phyloP scores from a whole-genome alignment of 805 yeast species.

The Hanseniaspora lachancei region DNA sequence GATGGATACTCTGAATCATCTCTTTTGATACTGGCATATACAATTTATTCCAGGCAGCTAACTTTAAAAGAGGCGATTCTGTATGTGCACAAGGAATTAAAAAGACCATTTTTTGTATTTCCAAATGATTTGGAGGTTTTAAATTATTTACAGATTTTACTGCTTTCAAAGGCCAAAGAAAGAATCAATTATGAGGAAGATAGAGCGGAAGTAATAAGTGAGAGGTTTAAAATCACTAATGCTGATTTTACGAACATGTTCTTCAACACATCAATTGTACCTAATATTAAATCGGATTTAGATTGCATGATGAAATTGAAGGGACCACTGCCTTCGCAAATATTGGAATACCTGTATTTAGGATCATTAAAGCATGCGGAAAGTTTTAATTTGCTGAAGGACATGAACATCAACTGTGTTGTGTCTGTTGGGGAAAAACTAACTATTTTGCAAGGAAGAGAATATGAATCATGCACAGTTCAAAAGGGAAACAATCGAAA shows the following conservation, averaged over 20 bases:
- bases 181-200: slow-evolving; percentile 23
- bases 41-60: slow-evolving; percentile 55
- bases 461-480: not conserved
- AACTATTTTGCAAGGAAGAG: slow-evolving; percentile 18
- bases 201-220: not conserved
- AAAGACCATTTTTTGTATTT: slow-evolving; percentile 76
- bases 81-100: slow-evolving; percentile 45
- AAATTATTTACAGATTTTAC: slow-evolving; percentile 47
- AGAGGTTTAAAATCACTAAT: slow-evolving; percentile 12
- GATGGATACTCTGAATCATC: slow-evolving; percentile 92
- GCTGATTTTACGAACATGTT: slow-evolving; percentile 25
- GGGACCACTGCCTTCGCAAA: slow-evolving; percentile 75
- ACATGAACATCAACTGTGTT: slow-evolving; percentile 57
- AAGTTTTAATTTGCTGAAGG: slow-evolving; percentile 45
- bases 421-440: slow-evolving; percentile 78
- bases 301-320: slow-evolving; percentile 22
- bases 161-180: slow-evolving; percentile 33
- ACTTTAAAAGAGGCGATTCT: slow-evolving; percentile 52
- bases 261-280: slow-evolving; percentile 21
- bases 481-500: not conserved
- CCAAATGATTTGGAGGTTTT: slow-evolving; percentile 59
- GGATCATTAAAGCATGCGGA: slow-evolving; percentile 80
- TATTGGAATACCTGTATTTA: slow-evolving; percentile 68
- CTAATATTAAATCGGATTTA: not conserved
- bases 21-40: slow-evolving; percentile 53